Evolutionary conservation across 768 basidiomycete genomes (phyloP).

Genomic region (Hydnomerulius pinastri): DNA sequence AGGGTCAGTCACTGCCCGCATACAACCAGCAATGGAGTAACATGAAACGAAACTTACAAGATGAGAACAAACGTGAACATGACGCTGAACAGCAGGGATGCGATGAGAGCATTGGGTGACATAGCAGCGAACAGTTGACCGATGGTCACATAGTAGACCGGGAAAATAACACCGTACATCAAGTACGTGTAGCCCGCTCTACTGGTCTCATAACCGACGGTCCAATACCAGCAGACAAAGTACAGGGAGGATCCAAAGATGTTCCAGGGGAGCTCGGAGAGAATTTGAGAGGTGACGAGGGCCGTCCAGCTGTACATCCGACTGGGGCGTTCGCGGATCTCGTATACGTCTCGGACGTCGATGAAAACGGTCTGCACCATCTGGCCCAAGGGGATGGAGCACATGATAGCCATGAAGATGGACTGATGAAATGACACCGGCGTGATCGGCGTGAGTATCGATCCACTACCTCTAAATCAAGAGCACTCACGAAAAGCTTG

Average conservation of each 20-base stretch:
- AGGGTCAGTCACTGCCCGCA: too few species aligned
- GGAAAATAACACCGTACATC: conserved; percentile 37
- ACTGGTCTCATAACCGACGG: conserved; percentile 39
- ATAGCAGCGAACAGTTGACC: conserved; percentile 42
- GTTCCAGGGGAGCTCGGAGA: conserved; percentile 49
- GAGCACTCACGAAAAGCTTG: conserved; percentile 41
- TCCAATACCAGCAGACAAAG: conserved; percentile 53
- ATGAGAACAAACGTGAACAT: conserved; percentile 43
- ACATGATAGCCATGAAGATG: conserved; percentile 50
- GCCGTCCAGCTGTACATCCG: conserved; percentile 67
- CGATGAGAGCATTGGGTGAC: conserved; percentile 42
- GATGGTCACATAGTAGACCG: conserved; percentile 48
- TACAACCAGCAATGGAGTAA: too few species aligned
- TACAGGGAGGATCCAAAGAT: conserved; percentile 41
- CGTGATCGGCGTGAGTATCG: neutral
- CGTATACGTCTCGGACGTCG: conserved; percentile 54
- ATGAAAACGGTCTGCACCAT: conserved; percentile 64
- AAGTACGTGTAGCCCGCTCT: conserved; percentile 45
- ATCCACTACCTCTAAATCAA: neutral
- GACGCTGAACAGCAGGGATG: conserved; percentile 39
- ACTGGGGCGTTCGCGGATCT: conserved; percentile 63
- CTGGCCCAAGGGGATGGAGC: conserved; percentile 49
- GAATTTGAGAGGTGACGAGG: conserved; percentile 52
- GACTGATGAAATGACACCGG: conserved; percentile 41
- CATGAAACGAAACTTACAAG: conserved; percentile 46